Evolutionary conservation across 768 basidiomycete genomes (phyloP).

Genomic region (Grammothele lineata): DNA sequence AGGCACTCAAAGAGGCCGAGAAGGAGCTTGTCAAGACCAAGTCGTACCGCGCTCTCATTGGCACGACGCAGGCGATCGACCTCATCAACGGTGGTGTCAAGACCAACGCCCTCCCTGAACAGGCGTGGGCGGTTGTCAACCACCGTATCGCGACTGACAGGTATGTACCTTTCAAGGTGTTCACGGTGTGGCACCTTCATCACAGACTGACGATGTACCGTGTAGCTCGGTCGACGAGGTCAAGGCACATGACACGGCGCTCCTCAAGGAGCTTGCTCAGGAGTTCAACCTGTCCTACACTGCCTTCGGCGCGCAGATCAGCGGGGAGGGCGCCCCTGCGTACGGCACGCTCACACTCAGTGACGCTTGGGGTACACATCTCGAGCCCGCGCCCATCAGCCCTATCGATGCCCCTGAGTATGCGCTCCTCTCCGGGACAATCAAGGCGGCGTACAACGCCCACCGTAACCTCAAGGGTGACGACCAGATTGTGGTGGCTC

Average conservation of each 20-base stretch:
- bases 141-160: slow-evolving; percentile 26
- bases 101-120: slow-evolving; percentile 43
- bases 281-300: slow-evolving; percentile 38
- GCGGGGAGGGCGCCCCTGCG: slow-evolving; percentile 19
- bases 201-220: no score
- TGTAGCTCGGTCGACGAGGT: slow-evolving; percentile 28
- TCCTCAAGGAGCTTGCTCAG: slow-evolving; percentile 26
- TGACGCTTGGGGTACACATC: slow-evolving; percentile 31
- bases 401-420: slow-evolving; percentile 36
- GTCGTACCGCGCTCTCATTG: slow-evolving; percentile 24
- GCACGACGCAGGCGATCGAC: slow-evolving; percentile 44
- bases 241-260: slow-evolving; percentile 25
- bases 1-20: slow-evolving; percentile 33
- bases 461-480: slow-evolving; percentile 24
- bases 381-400: slow-evolving; percentile 41
- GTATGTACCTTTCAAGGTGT: slow-evolving; percentile 10
- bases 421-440: slow-evolving; percentile 38
- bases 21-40: slow-evolving; percentile 21
- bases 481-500: slow-evolving; percentile 33
- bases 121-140: slow-evolving; percentile 23
- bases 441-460: slow-evolving; percentile 34
- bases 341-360: slow-evolving; percentile 34
- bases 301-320: slow-evolving; percentile 35
- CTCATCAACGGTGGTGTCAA: slow-evolving; percentile 37
- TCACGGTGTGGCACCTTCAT: neutral